These are phyloP conservation scores for Rutstroemia sp. DNA, from an alignment of 2,329 filamentous ascomycete genomes.

Conservation along the genomic window DNA sequence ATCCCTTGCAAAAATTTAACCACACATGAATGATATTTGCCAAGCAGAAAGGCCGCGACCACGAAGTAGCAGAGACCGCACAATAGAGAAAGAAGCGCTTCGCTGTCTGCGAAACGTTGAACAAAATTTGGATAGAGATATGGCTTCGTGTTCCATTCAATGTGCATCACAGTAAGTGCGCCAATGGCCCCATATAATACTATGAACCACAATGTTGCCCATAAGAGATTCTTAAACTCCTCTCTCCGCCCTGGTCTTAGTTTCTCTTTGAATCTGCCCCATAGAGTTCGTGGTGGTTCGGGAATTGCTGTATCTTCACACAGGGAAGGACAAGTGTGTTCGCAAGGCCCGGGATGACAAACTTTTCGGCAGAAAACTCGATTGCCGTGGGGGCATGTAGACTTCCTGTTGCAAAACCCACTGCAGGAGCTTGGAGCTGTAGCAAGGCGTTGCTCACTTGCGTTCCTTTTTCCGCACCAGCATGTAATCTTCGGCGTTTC, in stretches of 20 bases:
- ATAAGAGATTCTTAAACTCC: background rate
- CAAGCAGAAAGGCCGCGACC: background rate
- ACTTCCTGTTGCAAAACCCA: constrained; percentile 4
- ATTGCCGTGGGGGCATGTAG: constrained; percentile 10
- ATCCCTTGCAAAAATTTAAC: background rate
- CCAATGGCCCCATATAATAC: background rate
- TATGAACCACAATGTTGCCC: background rate
- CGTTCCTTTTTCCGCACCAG: constrained; percentile 10
- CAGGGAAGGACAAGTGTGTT: constrained; percentile 3
- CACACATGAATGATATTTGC: too few species aligned
- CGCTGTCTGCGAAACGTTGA: rapidly evolving
- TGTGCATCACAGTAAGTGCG: background rate
- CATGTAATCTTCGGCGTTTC: background rate
- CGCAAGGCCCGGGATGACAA: constrained; percentile 20
- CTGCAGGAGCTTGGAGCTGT: constrained; percentile 10
- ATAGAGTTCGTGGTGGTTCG: background rate
- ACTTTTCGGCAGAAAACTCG: constrained; percentile 1
- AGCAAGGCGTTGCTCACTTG: background rate
- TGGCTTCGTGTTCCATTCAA: constrained; percentile 7
- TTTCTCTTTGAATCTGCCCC: constrained; percentile 5
- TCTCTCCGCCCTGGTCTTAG: background rate
- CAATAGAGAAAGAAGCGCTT: background rate
- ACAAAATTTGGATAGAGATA: constrained; percentile 8
- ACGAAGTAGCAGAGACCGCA: background rate
- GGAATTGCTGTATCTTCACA: background rate